Evolutionary conservation across 805 yeast species (phyloP).

Genomic region (Kodamaea lidongshanica): DNA sequence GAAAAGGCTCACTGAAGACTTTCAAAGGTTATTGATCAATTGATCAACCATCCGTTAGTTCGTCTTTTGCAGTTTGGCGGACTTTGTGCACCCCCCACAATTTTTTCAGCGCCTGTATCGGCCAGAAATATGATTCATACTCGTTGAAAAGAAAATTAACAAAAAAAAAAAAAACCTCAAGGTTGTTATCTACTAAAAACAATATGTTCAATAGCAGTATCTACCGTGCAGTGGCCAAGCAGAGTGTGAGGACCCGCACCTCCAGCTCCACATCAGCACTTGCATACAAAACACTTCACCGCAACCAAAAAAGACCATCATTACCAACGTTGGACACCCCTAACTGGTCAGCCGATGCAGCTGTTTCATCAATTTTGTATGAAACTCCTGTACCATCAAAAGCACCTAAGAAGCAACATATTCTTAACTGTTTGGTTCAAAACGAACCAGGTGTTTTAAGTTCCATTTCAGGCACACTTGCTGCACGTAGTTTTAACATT

Average conservation of each 20-base stretch:
- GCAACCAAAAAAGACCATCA: constrained; percentile 81
- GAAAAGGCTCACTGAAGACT: no score
- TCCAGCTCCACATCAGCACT: constrained; percentile 85
- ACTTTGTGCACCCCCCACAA: no score
- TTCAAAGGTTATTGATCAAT: no score
- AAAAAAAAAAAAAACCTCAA: not conserved
- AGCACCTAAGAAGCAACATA: constrained; percentile 74
- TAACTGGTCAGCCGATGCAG: constrained; percentile 92
- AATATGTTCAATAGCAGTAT: no score
- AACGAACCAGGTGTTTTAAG: constrained; percentile 98
- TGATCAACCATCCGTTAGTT: no score
- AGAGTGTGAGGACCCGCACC: constrained; percentile 14
- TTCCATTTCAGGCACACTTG: constrained; percentile 88
- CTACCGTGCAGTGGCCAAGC: constrained; percentile 3
- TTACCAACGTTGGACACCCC: constrained; percentile 92
- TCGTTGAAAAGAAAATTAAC: not conserved
- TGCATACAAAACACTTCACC: constrained; percentile 88
- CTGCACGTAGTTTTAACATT: constrained; percentile 97
- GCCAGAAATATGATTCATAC: not conserved
- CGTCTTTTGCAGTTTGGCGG: no score
- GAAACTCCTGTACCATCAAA: constrained; percentile 71
- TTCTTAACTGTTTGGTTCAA: constrained; percentile 93
- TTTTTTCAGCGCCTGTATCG: no score
- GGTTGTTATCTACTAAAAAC: not conserved
- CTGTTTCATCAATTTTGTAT: constrained; percentile 90